These are phyloP conservation scores for Pseudogymnoascus sp. DNA, from an alignment of 2,329 filamentous ascomycete species.

Conservation along the genomic window DNA sequence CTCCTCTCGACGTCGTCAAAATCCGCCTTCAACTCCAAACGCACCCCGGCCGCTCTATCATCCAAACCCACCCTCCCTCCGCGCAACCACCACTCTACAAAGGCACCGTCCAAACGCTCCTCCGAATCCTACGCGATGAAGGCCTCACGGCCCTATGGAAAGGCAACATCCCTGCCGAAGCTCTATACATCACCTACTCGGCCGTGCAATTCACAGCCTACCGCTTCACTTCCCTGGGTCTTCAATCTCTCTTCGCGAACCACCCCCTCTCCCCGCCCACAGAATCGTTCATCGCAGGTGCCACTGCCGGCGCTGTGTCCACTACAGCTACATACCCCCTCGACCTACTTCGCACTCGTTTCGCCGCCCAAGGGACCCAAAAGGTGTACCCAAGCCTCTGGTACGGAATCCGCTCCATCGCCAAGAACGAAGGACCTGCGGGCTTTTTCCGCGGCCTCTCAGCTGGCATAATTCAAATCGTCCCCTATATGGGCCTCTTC, in stretches of 20 bases:
- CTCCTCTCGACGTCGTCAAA: slow-evolving; percentile 94
- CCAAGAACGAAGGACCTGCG: slow-evolving; percentile 59
- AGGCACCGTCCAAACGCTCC: slow-evolving; percentile 68
- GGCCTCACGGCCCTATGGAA: slow-evolving; percentile 89
- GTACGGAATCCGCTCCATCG: slow-evolving; percentile 64
- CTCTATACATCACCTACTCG: slow-evolving; percentile 88
- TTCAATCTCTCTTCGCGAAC: slow-evolving; percentile 38
- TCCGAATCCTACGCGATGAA: slow-evolving; percentile 70
- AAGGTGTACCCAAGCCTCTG: slow-evolving; percentile 69
- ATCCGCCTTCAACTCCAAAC: slow-evolving; percentile 93
- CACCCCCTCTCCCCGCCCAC: slow-evolving; percentile 52
- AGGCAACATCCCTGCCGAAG: slow-evolving; percentile 90
- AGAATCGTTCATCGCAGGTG: slow-evolving; percentile 78
- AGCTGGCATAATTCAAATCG: slow-evolving; percentile 77
- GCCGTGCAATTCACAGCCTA: slow-evolving; percentile 87
- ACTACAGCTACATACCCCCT: slow-evolving; percentile 85
- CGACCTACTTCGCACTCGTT: slow-evolving; percentile 85
- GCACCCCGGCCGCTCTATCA: slow-evolving; percentile 51
- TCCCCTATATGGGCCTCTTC: slow-evolving; percentile 96
- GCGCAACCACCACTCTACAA: slow-evolving; percentile 53
- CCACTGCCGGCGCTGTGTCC: slow-evolving; percentile 70
- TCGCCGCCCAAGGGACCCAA: slow-evolving; percentile 84
- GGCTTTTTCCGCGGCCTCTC: slow-evolving; percentile 86
- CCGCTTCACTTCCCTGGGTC: slow-evolving; percentile 60
- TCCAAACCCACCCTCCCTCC: slow-evolving; percentile 57